Conservation (phyloP, 2,329 filamentous ascomycete species). For the Neopestalotiopsis sp. region DNA sequence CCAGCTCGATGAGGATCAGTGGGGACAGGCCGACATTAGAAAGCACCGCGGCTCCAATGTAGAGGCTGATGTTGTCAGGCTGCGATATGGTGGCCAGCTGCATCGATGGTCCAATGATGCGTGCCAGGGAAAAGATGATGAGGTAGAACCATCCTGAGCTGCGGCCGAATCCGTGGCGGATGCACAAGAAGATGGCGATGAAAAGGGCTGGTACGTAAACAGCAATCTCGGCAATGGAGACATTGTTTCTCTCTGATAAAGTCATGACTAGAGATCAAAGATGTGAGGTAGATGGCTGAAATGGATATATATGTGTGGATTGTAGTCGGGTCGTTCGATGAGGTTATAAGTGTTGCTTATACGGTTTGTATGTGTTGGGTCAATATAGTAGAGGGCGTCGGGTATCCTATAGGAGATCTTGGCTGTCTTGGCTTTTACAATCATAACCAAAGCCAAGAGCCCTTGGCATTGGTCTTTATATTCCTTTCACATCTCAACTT, state of each 20-base stretch:
- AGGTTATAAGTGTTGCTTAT: background rate
- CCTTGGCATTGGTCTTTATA: background rate
- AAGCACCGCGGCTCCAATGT: slow-evolving; percentile 49
- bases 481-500: background rate
- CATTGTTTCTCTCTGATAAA: slow-evolving; percentile 35
- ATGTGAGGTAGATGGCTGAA: no score
- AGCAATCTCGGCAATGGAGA: slow-evolving; percentile 49
- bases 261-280: slow-evolving; percentile 24
- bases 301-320: background rate
- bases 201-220: slow-evolving; percentile 45
- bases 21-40: slow-evolving; percentile 54
- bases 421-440: slow-evolving; percentile 23
- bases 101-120: slow-evolving; percentile 55
- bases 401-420: slow-evolving; percentile 8
- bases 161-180: slow-evolving; percentile 50
- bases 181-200: slow-evolving; percentile 42
- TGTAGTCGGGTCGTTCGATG: background rate
- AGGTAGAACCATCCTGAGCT: slow-evolving; percentile 60
- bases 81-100: slow-evolving; percentile 54
- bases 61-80: slow-evolving; percentile 42
- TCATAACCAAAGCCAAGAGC: background rate
- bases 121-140: slow-evolving; percentile 55
- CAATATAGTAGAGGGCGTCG: no score
- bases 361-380: no score
- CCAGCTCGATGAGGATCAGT: slow-evolving; percentile 51